phyloP scores from a whole-genome alignment of 176 grass and related monocot species.

The Avena atlantica region DNA sequence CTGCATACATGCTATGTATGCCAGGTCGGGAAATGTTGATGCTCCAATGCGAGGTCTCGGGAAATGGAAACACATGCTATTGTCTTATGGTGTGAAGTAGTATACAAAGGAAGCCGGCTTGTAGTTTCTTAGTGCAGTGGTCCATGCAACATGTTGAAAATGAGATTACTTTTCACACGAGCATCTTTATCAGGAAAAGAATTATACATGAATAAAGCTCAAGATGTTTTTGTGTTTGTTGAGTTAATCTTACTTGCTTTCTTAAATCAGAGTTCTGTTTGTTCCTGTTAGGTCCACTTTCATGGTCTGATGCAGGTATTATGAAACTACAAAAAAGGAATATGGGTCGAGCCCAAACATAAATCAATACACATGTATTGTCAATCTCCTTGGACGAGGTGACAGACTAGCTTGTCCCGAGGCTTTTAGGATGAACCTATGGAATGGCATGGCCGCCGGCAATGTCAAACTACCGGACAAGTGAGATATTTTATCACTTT shows the following conservation, averaged over 20 bases:
- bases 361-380: constrained; percentile 68
- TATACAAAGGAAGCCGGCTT: constrained; percentile 53
- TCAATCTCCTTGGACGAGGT: constrained; percentile 67
- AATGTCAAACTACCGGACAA: too few relatives aligned
- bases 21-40: constrained; percentile 66
- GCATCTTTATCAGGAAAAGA: neutral
- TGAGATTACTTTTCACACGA: constrained; percentile 31
- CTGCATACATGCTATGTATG: constrained; percentile 56
- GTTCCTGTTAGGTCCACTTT: neutral
- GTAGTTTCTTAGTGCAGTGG: constrained; percentile 53
- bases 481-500: too few relatives aligned
- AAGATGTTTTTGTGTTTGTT: neutral
- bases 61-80: constrained; percentile 65
- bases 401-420: constrained; percentile 69
- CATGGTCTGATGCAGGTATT: constrained; percentile 51
- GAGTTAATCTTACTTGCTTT: neutral
- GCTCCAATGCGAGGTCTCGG: constrained; percentile 57
- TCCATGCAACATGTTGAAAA: constrained; percentile 57
- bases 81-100: constrained; percentile 73
- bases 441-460: too few relatives aligned
- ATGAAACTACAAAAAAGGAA: constrained; percentile 52
- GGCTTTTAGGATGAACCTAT: constrained; percentile 49
- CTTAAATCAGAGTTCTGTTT: too few relatives aligned
- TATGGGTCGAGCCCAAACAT: constrained; percentile 58
- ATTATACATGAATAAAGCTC: neutral